Evolutionary conservation across 2,329 filamentous ascomycete genomes (phyloP).

Genomic region (Arthrobotrys iridis): DNA sequence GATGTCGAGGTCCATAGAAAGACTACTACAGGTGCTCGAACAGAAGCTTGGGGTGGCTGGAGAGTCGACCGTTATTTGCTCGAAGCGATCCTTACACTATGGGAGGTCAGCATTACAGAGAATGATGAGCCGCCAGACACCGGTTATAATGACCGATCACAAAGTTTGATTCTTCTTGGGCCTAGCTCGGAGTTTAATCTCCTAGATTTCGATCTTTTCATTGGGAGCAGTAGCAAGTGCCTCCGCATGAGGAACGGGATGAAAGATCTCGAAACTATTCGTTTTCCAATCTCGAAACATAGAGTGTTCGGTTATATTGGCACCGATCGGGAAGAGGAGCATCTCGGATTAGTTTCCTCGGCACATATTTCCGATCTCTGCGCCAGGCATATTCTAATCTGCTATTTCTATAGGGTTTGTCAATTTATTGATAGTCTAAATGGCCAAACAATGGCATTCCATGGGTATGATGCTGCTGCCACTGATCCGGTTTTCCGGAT

Average conservation of each 20-base stretch:
- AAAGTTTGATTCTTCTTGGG: conserved; percentile 25
- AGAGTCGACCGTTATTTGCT: conserved; percentile 1
- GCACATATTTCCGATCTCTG: conserved; percentile 8
- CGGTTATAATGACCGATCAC: not conserved
- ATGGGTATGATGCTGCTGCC: not conserved
- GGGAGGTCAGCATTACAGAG: conserved; percentile 16
- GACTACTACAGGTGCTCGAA: no score
- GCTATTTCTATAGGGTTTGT: conserved; percentile 14
- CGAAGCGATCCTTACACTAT: conserved; percentile 30
- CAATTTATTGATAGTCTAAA: conserved; percentile 7
- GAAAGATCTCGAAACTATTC: conserved; percentile 9
- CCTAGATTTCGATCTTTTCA: conserved; percentile 38
- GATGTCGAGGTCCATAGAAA: no score
- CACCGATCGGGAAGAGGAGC: not conserved
- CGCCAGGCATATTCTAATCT: conserved; percentile 27
- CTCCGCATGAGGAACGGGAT: conserved; percentile 14
- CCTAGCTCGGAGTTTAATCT: conserved; percentile 12
- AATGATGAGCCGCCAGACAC: conserved; percentile 25
- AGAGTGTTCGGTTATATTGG: conserved; percentile 28
- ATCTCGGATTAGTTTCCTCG: conserved; percentile 20
- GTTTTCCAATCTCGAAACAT: conserved; percentile 14
- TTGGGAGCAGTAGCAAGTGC: conserved; percentile 14
- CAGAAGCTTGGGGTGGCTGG: conserved; percentile 4
- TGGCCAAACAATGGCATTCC: not conserved
- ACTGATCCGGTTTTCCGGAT: not conserved